Evolutionary conservation across 148 eudicot genomes (phyloP), one percentile per base, ranked within the genome.

Genomic region (Arctostaphylos glauca): DNA sequence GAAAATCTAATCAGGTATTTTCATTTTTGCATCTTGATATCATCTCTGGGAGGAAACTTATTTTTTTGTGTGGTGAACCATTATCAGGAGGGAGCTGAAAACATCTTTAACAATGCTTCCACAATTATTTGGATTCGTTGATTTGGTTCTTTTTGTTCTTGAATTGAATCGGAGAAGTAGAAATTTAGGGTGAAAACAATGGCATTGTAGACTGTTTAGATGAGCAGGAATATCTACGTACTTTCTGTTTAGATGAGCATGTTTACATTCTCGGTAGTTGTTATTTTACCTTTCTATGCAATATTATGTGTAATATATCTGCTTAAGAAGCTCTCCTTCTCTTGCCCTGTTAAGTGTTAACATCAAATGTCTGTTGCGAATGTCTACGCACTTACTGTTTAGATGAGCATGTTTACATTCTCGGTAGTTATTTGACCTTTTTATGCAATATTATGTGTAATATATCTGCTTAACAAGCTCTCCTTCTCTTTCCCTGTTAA

Each of bases 1-100:
- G 71, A 79, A 79, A 80, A 14, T 80, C 54, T 49, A 31, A 58
- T 64, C 56, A 4, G 74, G 47, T 64, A 80, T 62, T 50, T 25
- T 48, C 46, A 23, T 5, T 48, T 48, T 46, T 47, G 81, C 53
- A 43, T 78, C 8, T 78, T 78, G 46, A 12, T 18, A 59, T 78
- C 54, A 62, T 79, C 41, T 79, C 73, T 6, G 43, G 53, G 46
- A 21, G 18, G 19, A 60, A 78, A 79, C 2, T 31, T 6, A 18
- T 38, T 21, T 74, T 73, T 71, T 21, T 48, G 58, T 5, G 59
- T 50, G 54, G 16, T 21, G 5, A 21, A 21, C 44, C 78, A 23
- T 50, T 49, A 46, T 73, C 8, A 47, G 53, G 52, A 49, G 58
- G 58, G 78, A 21, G 58, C 16, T 6, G 6, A 25, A 75, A 75